These are phyloP conservation scores for Paracoccidioides brasiliensis DNA, from an alignment of 2,329 filamentous ascomycete species.

Conservation along the genomic window DNA sequence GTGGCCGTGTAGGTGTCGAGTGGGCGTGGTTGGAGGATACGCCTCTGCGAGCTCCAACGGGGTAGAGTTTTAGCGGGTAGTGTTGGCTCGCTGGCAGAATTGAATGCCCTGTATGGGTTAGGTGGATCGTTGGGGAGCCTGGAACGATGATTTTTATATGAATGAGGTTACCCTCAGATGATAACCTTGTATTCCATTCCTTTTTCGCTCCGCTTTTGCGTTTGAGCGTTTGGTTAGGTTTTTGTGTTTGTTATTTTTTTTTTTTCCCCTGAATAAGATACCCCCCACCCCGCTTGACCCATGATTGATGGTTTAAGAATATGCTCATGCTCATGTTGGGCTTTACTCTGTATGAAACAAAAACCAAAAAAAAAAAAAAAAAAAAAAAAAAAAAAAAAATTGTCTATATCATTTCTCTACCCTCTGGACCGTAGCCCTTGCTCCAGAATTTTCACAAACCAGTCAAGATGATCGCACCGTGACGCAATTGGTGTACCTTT, in stretches of 20 bases:
- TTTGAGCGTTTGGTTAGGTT: not conserved
- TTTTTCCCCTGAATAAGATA: constrained; percentile 3
- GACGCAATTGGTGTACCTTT: no score
- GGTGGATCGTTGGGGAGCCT: not conserved
- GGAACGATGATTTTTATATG: no score
- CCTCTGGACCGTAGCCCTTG: no score
- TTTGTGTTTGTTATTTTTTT: not conserved
- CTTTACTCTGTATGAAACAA: no score
- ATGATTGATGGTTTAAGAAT: not conserved
- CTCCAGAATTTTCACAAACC: not conserved
- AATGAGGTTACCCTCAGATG: no score
- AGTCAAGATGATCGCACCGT: not conserved
- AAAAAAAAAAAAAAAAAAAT: no score
- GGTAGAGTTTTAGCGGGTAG: not conserved
- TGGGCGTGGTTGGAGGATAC: constrained; percentile 39
- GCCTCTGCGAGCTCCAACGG: constrained; percentile 15
- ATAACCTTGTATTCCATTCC: not conserved
- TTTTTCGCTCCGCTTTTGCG: not conserved
- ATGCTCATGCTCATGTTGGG: no score
- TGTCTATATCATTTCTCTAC: no score
- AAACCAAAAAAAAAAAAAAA: no score
- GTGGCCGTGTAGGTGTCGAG: constrained; percentile 36
- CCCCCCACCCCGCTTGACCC: not conserved
- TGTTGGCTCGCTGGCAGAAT: no score
- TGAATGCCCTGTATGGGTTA: not conserved